Evolutionary conservation across 495 filamentous ascomycete species (phyloP).

Genomic region (Penicillium coprophilum): DNA sequence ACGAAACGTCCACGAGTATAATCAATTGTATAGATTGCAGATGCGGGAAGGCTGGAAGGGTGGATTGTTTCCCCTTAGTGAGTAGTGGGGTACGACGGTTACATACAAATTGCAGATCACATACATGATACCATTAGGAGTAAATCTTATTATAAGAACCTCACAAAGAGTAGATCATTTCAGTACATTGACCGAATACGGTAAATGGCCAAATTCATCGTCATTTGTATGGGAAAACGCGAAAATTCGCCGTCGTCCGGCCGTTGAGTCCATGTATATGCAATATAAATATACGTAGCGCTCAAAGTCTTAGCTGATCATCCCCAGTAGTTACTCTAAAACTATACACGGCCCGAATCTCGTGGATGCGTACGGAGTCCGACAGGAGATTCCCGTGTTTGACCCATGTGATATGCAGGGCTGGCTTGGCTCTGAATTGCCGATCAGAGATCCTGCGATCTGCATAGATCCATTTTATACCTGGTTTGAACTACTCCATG

Average conservation of each 20-base stretch:
- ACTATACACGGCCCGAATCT: neutral
- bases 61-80: no score
- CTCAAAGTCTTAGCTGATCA: conserved; percentile 6
- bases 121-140: no score
- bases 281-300: neutral
- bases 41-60: no score
- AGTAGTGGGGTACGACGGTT: no score
- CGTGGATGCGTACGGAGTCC: neutral
- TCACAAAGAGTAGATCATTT: no score
- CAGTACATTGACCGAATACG: neutral
- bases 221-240: neutral
- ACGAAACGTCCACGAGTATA: no score
- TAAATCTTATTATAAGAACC: no score
- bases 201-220: neutral
- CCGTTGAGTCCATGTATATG: no score
- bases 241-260: neutral
- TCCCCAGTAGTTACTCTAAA: neutral
- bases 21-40: no score
- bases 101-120: no score
- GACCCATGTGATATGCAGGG: neutral
- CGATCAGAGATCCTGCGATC: neutral
- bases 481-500: neutral
- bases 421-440: neutral
- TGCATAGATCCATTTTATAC: neutral
- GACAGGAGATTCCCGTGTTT: conserved; percentile 1